A percentile compares a stretch with the other conserved stretches of the same genome.
Evolutionary conservation across 1,284 basidiomycete genomes (phyloP).

Genomic region (Ganoderma meredithae): DNA sequence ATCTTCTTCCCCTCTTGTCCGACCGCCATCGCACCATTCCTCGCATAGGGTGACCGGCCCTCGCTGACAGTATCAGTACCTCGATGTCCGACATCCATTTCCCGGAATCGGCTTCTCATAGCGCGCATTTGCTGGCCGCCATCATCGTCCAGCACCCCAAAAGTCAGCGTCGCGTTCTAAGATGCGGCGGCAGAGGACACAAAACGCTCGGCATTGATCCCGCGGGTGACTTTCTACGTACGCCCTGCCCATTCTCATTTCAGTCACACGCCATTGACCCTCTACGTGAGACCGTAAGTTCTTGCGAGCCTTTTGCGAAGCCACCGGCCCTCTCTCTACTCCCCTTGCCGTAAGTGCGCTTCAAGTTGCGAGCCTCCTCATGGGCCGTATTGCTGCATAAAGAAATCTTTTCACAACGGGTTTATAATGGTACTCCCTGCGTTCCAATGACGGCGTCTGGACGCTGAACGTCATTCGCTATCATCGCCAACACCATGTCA

Average conservation of each 20-base stretch:
- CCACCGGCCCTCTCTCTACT: slow-evolving; percentile 18
- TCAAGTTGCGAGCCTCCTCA: neutral
- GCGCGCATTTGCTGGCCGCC: neutral
- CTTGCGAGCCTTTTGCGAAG: slow-evolving; percentile 7
- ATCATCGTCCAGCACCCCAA: neutral
- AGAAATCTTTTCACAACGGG: slow-evolving; percentile 4
- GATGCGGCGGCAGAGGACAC: neutral
- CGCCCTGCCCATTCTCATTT: neutral
- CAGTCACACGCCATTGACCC: slow-evolving; percentile 17
- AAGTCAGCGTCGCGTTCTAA: neutral
- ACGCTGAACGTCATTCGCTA: neutral
- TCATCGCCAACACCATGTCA: neutral
- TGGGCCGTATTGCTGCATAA: slow-evolving; percentile 7
- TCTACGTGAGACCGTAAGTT: slow-evolving; percentile 27
- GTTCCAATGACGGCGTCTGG: neutral
- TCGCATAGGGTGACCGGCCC: neutral
- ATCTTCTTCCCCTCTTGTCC: slow-evolving; percentile 5
- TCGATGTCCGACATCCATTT: neutral
- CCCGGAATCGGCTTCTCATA: neutral
- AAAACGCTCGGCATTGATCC: slow-evolving; percentile 8
- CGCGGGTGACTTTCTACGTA: neutral
- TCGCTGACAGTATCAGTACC: neutral
- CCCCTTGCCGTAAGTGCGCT: slow-evolving; percentile 24
- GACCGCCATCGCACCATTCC: slow-evolving; percentile 6
- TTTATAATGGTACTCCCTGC: neutral